Evolutionary conservation across 345 rosid species (phyloP), one percentile per base, ranked within the genome.

Genomic region (Cardamine resedifolia): DNA sequence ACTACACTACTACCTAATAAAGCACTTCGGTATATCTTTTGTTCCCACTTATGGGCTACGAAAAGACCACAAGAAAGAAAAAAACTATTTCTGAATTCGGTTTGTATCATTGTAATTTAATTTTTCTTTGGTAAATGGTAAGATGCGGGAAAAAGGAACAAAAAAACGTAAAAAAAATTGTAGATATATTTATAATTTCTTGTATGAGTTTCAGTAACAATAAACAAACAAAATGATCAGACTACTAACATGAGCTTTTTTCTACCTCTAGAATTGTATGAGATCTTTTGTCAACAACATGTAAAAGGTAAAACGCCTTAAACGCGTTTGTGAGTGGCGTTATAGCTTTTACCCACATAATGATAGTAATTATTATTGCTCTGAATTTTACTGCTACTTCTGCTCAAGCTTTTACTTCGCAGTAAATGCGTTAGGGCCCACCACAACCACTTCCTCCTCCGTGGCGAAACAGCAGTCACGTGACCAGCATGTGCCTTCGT

Each of bases 371-470:
- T 81, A 71, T 71, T 71, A 7, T 80, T 80, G 23, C 74, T 81
- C 39, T 80, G 76, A 66, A 61, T 70, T 24, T 68, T 81, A 70
- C 52, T 71, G 45, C 31, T 10, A 11, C 43, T 23, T 18, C 45
- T 20, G 6, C 21, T 73, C 18, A 27, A 51, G 18, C 30, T 70
- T 31, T 72, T 80, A 50, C 68, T 80, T 3, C 66, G 74, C 76
- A 73, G 70, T 70, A 88, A 77, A 66, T 38, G 16, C 38, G 38
- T 31, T 4, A 71, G 2, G 79, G 73, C 50, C 84, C 82, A 45
- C 86, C 84, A 79, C 85, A 81, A 77, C 84, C 79, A 69, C 5
- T 76, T 76, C 55, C n/a, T 76, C 71, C 61, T 81, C 57, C 83
- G 71, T 64, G 45, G 84, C 49, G 71, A 39, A 4, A 52, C 75